A percentile compares a stretch with the other conserved stretches of the same genome.
Conservation (phyloP, 345 rosid genomes). For the Capsella bursapastoris region DNA sequence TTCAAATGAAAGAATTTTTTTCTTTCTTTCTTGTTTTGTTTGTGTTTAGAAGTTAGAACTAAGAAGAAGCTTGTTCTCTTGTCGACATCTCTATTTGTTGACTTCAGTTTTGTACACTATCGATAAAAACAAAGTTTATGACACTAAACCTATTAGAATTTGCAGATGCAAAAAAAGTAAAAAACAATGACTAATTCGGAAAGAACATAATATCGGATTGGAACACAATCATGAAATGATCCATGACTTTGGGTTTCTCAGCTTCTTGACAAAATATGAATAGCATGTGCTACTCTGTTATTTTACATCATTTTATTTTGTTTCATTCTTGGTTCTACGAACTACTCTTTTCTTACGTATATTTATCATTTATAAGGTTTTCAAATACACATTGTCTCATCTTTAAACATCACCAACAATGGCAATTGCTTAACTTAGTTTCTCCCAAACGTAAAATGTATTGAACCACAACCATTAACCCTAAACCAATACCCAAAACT, state of each 20-base stretch:
- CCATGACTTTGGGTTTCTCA: neutral
- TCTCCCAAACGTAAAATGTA: slow-evolving; percentile 9
- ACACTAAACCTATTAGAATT: neutral
- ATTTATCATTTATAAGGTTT: neutral
- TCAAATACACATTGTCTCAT: neutral
- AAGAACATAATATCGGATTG: neutral
- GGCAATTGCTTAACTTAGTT: slow-evolving; percentile 5
- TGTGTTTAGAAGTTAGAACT: too few relatives aligned
- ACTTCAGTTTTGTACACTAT: too few relatives aligned
- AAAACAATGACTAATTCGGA: neutral
- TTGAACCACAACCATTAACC: neutral
- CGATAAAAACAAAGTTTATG: neutral
- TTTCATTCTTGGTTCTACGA: neutral
- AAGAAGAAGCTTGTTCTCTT: too few relatives aligned
- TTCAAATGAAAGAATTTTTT: too few relatives aligned
- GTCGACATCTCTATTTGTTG: too few relatives aligned
- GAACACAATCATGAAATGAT: neutral
- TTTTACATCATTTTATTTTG: neutral
- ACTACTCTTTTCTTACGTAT: neutral
- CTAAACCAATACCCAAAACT: slow-evolving; percentile 20
- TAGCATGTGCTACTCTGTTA: neutral
- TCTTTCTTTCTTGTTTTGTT: too few relatives aligned
- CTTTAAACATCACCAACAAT: neutral
- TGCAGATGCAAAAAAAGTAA: neutral
- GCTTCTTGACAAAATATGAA: neutral